These are phyloP conservation scores for Aspergillus ustus DNA, from an alignment of 2,329 filamentous ascomycete genomes.

Conservation along the genomic window DNA sequence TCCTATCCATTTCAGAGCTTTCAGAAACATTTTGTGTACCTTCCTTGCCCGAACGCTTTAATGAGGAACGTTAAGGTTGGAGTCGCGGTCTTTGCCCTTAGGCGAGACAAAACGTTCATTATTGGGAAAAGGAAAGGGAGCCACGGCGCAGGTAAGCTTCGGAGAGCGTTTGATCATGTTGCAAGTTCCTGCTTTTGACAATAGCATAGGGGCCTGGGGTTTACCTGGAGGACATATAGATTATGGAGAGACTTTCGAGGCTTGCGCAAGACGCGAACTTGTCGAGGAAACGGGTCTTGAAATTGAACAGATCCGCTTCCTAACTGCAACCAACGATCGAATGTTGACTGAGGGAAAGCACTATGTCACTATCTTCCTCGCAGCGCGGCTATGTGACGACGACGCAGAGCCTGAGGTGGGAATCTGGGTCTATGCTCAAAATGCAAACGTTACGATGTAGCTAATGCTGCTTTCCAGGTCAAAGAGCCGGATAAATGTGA, in stretches of 20 bases:
- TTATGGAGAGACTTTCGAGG: constrained; percentile 63
- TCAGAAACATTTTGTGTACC: too few relatives aligned
- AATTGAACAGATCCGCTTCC: constrained; percentile 57
- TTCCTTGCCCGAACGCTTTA: too few relatives aligned
- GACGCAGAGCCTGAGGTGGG: constrained; percentile 59
- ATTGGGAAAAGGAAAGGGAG: constrained; percentile 54
- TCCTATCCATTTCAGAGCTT: too few relatives aligned
- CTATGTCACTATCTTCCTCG: constrained; percentile 74
- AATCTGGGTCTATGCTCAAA: constrained; percentile 16
- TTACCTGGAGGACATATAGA: constrained; percentile 78
- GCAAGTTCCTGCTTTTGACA: not conserved
- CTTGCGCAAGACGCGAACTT: constrained; percentile 68
- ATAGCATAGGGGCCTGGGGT: constrained; percentile 59
- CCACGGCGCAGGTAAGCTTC: constrained; percentile 48
- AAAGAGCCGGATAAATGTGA: constrained; percentile 3
- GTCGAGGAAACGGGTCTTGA: constrained; percentile 71
- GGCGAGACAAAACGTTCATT: constrained; percentile 48
- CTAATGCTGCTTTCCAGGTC: not conserved
- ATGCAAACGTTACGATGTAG: too few relatives aligned
- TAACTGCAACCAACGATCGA: constrained; percentile 69
- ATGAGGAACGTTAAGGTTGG: constrained; percentile 40
- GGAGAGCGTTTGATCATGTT: constrained; percentile 12
- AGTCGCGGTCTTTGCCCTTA: constrained; percentile 54
- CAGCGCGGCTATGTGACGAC: constrained; percentile 55
- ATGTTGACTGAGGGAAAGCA: constrained; percentile 65